Conservation (phyloP, 306 rosid species). For the Casuarina equisetifolia region DNA sequence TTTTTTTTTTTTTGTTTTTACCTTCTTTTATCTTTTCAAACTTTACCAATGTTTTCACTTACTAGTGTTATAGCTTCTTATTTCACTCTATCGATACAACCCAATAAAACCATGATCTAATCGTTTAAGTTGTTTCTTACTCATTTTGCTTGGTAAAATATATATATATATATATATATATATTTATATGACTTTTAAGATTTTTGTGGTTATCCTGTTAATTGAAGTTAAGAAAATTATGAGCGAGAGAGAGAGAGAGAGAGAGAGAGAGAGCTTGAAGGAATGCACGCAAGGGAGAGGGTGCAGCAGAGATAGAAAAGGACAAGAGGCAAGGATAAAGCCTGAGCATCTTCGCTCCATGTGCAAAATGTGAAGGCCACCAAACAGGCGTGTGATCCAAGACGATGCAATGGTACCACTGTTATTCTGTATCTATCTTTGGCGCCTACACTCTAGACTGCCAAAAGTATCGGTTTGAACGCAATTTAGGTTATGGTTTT, state of each 20-base stretch:
- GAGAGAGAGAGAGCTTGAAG: not conserved
- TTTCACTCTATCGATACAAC: too few relatives aligned
- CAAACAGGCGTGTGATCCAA: constrained; percentile 61
- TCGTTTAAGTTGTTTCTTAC: too few relatives aligned
- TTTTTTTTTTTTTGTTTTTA: not conserved
- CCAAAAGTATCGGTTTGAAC: too few relatives aligned
- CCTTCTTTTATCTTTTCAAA: not conserved
- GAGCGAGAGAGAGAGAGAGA: constrained; percentile 16
- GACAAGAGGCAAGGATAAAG: constrained; percentile 52
- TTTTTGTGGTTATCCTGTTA: too few relatives aligned
- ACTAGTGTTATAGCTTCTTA: not conserved
- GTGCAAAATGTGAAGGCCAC: constrained; percentile 37
- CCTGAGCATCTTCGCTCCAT: not conserved
- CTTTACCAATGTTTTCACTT: not conserved
- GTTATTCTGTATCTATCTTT: too few relatives aligned
- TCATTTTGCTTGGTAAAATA: too few relatives aligned
- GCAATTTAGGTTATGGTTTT: too few relatives aligned
- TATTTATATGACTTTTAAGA: too few relatives aligned
- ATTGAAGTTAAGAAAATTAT: too few relatives aligned
- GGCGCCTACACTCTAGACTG: too few relatives aligned
- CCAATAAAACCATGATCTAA: too few relatives aligned
- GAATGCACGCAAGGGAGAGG: constrained; percentile 39
- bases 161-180: too few relatives aligned
- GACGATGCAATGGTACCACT: constrained; percentile 23
- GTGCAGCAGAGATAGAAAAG: constrained; percentile 55